These are phyloP conservation scores for Rhynchospora pubera DNA, from an alignment of 176 grass and related monocot genomes.

Conservation along the genomic window DNA sequence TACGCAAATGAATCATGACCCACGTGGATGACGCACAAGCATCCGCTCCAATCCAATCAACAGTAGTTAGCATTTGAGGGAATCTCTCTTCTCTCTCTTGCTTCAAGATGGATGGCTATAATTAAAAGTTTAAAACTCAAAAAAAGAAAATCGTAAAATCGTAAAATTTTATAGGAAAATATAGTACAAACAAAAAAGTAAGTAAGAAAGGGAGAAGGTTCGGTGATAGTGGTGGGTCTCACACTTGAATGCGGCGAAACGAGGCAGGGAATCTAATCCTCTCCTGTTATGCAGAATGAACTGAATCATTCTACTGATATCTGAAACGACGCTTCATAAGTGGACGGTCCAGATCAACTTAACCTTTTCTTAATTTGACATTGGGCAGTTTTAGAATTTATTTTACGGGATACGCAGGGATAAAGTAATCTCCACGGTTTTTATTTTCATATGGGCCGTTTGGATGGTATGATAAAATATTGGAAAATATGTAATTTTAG, in stretches of 20 bases:
- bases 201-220: constrained; percentile 17
- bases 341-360: background rate
- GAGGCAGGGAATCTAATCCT: background rate
- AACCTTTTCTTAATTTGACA: background rate
- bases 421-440: background rate
- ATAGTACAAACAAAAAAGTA: background rate
- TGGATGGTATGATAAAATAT: no score
- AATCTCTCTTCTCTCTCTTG: constrained; percentile 20
- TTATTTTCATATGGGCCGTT: no score
- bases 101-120: background rate
- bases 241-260: constrained; percentile 11
- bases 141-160: background rate
- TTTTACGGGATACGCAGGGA: no score
- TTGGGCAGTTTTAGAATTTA: background rate
- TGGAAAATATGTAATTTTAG: no score
- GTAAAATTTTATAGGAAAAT: background rate
- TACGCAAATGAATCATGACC: background rate
- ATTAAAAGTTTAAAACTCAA: background rate
- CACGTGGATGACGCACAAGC: constrained; percentile 19
- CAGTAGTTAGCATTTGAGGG: background rate
- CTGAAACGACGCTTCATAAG: background rate
- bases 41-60: constrained; percentile 2
- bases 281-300: background rate
- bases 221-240: constrained; percentile 4
- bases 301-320: constrained; percentile 8